Percentiles rank a stretch among this genome's conserved stretches.
Evolutionary conservation across 2,329 filamentous ascomycete species (phyloP).

Genomic region (Ustilaginoidea virens): DNA sequence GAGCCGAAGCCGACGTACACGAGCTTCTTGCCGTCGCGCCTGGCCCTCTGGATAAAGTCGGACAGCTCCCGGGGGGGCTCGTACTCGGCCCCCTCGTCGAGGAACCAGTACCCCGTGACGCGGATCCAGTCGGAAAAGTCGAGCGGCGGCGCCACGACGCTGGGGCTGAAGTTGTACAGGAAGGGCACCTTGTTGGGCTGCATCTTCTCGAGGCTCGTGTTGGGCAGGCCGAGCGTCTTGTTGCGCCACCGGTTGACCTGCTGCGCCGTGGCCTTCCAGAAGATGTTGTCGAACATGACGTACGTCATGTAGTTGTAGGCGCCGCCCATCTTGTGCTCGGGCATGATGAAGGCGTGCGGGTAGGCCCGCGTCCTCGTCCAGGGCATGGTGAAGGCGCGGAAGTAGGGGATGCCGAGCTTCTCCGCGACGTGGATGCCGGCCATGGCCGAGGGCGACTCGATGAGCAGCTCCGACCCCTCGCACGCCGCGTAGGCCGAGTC

Average conservation of each 20-base stretch:
- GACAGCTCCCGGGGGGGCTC: slow-evolving; percentile 59
- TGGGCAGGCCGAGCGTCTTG: slow-evolving; percentile 59
- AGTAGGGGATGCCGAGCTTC: slow-evolving; percentile 83
- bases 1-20: slow-evolving; percentile 97
- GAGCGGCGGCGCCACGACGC: slow-evolving; percentile 81
- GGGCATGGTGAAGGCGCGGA: slow-evolving; percentile 95
- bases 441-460: slow-evolving; percentile 95
- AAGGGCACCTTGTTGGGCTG: slow-evolving; percentile 97
- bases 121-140: slow-evolving; percentile 98
- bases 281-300: slow-evolving; percentile 89
- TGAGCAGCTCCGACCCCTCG: slow-evolving; percentile 74
- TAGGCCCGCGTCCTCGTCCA: slow-evolving; percentile 95
- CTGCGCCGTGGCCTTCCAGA: slow-evolving; percentile 84
- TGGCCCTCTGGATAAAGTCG: slow-evolving; percentile 72
- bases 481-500: slow-evolving; percentile 71
- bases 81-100: slow-evolving; percentile 62
- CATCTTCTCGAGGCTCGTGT: slow-evolving; percentile 77
- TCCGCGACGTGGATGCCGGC: slow-evolving; percentile 95
- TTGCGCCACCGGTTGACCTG: slow-evolving; percentile 92
- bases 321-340: slow-evolving; percentile 86
- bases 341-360: slow-evolving; percentile 88
- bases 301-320: slow-evolving; percentile 93
- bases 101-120: slow-evolving; percentile 95
- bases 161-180: slow-evolving; percentile 90
- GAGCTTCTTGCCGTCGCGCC: slow-evolving; percentile 70